These are phyloP conservation scores for Cylindrodendrum hubeiense DNA, from an alignment of 2,329 filamentous ascomycete species.

Conservation along the genomic window DNA sequence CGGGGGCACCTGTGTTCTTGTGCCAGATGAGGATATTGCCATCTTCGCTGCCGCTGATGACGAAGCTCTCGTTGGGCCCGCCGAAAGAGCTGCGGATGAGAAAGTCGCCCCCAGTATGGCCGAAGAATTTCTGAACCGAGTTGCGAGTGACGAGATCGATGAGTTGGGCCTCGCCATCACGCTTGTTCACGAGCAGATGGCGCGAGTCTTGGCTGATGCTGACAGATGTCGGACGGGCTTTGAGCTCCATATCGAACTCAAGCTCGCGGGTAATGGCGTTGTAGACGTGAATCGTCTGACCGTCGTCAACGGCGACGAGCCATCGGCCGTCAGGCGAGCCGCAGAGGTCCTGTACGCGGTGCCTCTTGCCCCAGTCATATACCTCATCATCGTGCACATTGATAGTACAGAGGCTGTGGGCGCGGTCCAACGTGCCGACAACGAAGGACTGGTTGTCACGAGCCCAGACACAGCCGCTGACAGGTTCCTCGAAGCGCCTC, in stretches of 20 bases:
- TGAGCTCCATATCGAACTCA: conserved; percentile 76
- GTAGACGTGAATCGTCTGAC: conserved; percentile 82
- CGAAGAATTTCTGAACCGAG: conserved; percentile 79
- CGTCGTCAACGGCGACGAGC: conserved; percentile 82
- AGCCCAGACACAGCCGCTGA: conserved; percentile 92
- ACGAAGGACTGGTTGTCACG: conserved; percentile 83
- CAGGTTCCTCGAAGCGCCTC: conserved; percentile 82
- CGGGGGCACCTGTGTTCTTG: conserved; percentile 80
- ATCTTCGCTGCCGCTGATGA: conserved; percentile 90
- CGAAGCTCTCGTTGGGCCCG: conserved; percentile 91
- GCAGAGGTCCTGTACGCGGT: conserved; percentile 87
- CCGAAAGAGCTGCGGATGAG: conserved; percentile 89
- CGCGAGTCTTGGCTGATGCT: conserved; percentile 85
- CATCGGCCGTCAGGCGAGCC: conserved; percentile 84
- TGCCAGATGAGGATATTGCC: conserved; percentile 90
- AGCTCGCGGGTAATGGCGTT: conserved; percentile 81
- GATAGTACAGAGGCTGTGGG: conserved; percentile 78
- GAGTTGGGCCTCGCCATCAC: conserved; percentile 80
- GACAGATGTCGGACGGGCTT: conserved; percentile 80
- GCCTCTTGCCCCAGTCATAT: conserved; percentile 75
- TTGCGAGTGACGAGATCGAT: conserved; percentile 81
- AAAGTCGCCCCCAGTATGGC: conserved; percentile 79
- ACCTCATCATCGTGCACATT: conserved; percentile 71
- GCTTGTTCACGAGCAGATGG: conserved; percentile 85
- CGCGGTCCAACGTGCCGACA: conserved; percentile 79